Evolutionary conservation across 73 alveolate genomes (phyloP), one percentile per base, ranked within the genome.

Genomic region (Paramecium biaurelia): DNA sequence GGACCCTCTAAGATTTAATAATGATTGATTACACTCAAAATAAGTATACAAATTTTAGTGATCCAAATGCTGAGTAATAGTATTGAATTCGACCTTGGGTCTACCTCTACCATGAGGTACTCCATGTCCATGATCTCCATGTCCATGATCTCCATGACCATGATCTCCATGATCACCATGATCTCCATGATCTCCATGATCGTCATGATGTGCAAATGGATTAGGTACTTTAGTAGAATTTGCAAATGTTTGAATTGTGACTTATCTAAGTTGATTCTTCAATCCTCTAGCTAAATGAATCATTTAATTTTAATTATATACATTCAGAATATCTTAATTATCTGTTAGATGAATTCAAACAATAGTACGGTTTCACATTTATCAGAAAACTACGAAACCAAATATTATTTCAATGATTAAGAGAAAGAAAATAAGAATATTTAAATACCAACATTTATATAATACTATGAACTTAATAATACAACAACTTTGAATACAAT

Each of bases 1-100:
- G 90, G 90, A 38, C 90, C 90, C 42, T 41, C 90, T 79, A 79
- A 5, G 32, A 79, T 53, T 10, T 7, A 43, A 42, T 26, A 79
- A 79, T 37, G 28, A 18, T 6, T 30, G 6, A 24, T 43, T 79
- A 79, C 90, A 43, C 32, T 79, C 70, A 43, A 79, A 79, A 34
- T 79, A 79, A 4, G 90, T 79, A 23, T 79, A 38, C 26, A 79
- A 30, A 34, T 79, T 38, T 35, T 79, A 5, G 24, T 79, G 90
- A 79, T 79, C 90, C 53, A 79, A 42, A 42, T 30, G 56, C 11
- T 58, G 23, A 20, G 90, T 79, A 23, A 79, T 79, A 8, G 90
- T 79, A 34, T 79, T 79, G 43, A 6, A 79, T 41, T 79, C 90
- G 0, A 79, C 90, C 32, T 21, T 21, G 2, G 90, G 90, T 45